Evolutionary conservation across 208 protist genomes (phyloP).

Genomic region (Acanthamoeba royreba): DNA sequence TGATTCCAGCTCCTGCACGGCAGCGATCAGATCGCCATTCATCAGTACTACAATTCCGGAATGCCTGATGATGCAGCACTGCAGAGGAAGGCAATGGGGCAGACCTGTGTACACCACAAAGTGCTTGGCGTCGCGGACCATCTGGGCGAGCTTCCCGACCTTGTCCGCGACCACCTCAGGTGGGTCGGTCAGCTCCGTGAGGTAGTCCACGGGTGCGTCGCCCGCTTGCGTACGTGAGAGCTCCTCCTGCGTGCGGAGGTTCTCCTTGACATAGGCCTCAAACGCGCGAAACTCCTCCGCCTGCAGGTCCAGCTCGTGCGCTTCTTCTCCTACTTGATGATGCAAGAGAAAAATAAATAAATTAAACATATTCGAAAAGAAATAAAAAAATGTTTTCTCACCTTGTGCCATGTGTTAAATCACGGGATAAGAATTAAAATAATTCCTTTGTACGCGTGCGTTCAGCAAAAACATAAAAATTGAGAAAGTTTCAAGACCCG

Average conservation of each 20-base stretch:
- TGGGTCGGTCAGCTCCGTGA: not conserved
- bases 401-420: too few relatives aligned
- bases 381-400: too few relatives aligned
- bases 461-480: too few relatives aligned
- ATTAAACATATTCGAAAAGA: too few relatives aligned
- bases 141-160: not conserved
- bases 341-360: too few relatives aligned
- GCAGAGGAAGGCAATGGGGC: not conserved
- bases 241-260: constrained; percentile 21
- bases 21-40: not conserved
- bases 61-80: not conserved
- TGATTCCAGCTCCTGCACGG: not conserved
- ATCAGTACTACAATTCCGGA: not conserved
- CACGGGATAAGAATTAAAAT: too few relatives aligned
- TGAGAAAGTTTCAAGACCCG: too few relatives aligned
- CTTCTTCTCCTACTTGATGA: too few relatives aligned
- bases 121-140: not conserved
- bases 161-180: not conserved
- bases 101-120: constrained; percentile 25
- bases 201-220: not conserved
- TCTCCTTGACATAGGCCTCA: not conserved
- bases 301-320: not conserved
- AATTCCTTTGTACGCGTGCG: too few relatives aligned
- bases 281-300: constrained; percentile 39
- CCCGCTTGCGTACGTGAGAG: not conserved